Conservation (phyloP, 106 monocot species). For the Dendrobium chrysotoxum region DNA sequence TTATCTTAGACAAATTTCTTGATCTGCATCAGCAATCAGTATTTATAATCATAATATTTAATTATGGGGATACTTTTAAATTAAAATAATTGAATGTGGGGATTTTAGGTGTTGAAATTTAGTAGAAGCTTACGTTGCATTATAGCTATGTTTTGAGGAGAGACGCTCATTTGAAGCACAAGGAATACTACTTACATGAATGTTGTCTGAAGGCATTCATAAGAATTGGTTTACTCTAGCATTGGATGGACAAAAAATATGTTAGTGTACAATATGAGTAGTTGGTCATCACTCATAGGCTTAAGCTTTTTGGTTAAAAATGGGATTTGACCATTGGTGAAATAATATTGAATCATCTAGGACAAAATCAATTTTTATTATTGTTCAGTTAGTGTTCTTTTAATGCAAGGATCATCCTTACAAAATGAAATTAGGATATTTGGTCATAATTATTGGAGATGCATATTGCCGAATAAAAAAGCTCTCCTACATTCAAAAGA, state of each 20-base stretch:
- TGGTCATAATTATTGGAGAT: no score
- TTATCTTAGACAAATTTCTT: not conserved
- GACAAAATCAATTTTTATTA: no score
- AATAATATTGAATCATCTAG: no score
- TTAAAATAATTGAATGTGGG: not conserved
- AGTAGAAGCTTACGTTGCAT: not conserved
- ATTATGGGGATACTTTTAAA: not conserved
- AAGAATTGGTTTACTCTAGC: not conserved
- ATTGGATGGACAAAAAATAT: not conserved
- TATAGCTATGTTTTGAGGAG: not conserved
- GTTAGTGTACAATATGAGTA: not conserved
- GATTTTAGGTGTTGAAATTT: not conserved
- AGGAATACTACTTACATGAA: not conserved
- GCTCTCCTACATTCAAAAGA: no score
- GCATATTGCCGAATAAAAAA: no score
- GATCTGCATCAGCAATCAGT: not conserved
- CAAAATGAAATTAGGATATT: no score
- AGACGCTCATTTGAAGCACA: not conserved
- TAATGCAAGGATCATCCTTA: no score
- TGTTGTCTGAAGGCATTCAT: not conserved
- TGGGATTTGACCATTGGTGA: not conserved
- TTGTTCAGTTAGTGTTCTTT: no score
- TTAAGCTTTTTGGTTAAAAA: not conserved
- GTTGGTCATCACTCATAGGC: no score
- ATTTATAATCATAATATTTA: not conserved